These are phyloP conservation scores for Sphaerobolus stellatus DNA, from an alignment of 1,284 basidiomycete species.

Conservation along the genomic window DNA sequence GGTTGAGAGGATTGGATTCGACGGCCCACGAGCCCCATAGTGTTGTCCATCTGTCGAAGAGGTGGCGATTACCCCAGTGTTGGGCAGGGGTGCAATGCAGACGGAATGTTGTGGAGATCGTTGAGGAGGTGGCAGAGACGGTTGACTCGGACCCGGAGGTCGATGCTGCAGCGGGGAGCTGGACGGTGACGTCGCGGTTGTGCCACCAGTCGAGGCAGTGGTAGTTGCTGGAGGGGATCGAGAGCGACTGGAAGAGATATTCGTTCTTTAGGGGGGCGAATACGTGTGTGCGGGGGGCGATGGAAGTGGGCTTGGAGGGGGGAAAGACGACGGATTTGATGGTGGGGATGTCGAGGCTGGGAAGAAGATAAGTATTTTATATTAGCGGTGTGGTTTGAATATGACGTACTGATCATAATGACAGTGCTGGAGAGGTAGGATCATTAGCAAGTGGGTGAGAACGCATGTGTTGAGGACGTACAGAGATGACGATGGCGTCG, in stretches of 20 bases:
- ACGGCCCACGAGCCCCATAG: slow-evolving; percentile 66
- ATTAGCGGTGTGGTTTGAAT: not conserved
- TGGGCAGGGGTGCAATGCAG: slow-evolving; percentile 52
- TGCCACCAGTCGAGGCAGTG: slow-evolving; percentile 77
- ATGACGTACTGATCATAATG: slow-evolving; percentile 67
- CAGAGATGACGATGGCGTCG: slow-evolving; percentile 62
- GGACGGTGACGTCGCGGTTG: slow-evolving; percentile 39
- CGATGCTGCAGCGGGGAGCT: slow-evolving; percentile 24
- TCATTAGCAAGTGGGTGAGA: not conserved
- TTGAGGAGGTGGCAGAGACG: not conserved
- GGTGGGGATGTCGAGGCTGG: slow-evolving; percentile 56
- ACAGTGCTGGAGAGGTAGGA: slow-evolving; percentile 49
- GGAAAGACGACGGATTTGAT: slow-evolving; percentile 40
- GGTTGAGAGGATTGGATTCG: slow-evolving; percentile 23
- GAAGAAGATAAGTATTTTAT: slow-evolving; percentile 6
- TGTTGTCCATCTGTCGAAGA: slow-evolving; percentile 50
- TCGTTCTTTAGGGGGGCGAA: slow-evolving; percentile 66
- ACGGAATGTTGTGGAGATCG: slow-evolving; percentile 17
- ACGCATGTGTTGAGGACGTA: slow-evolving; percentile 26
- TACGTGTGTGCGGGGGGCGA: slow-evolving; percentile 42
- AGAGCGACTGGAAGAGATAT: slow-evolving; percentile 42
- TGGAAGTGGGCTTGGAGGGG: slow-evolving; percentile 11
- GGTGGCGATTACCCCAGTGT: slow-evolving; percentile 50
- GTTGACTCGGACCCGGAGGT: not conserved
- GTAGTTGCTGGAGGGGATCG: slow-evolving; percentile 42